phyloP scores from a whole-genome alignment of 768 basidiomycete species.

The Punctularia strigosozonata region DNA sequence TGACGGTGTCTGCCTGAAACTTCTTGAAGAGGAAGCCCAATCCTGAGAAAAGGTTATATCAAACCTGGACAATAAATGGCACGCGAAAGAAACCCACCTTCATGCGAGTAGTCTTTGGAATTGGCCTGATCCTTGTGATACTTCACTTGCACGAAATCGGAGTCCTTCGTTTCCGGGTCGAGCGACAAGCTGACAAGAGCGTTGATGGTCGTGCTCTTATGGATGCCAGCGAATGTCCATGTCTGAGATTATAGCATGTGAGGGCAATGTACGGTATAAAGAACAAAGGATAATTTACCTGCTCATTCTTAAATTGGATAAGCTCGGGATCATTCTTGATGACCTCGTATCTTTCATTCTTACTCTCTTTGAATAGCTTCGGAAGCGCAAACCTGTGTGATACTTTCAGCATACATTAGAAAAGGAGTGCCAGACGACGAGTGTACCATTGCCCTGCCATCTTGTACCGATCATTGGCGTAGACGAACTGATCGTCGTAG shows the following conservation, averaged over 20 bases:
- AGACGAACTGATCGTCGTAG: constrained; percentile 27
- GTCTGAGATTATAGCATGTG: too few relatives aligned
- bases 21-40: constrained; percentile 30
- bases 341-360: constrained; percentile 25
- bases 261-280: too few relatives aligned
- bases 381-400: constrained; percentile 29
- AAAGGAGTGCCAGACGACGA: constrained; percentile 10
- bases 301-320: constrained; percentile 33
- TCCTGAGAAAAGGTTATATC: too few relatives aligned
- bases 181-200: constrained; percentile 27
- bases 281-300: constrained; percentile 12
- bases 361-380: constrained; percentile 24
- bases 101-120: constrained; percentile 29
- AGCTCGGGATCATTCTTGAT: constrained; percentile 21
- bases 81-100: too few relatives aligned
- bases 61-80: too few relatives aligned
- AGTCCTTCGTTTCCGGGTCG: constrained; percentile 26
- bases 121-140: constrained; percentile 30
- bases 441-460: constrained; percentile 30
- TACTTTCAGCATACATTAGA: too few relatives aligned
- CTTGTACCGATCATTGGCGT: constrained; percentile 28
- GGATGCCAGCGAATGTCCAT: constrained; percentile 26
- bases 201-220: constrained; percentile 28
- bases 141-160: constrained; percentile 26
- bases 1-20: constrained; percentile 22